A percentile compares a stretch with the other conserved stretches of the same genome.
phyloP scores from a whole-genome alignment of 208 protist genomes.

The Trypanosoma platydactyli region DNA sequence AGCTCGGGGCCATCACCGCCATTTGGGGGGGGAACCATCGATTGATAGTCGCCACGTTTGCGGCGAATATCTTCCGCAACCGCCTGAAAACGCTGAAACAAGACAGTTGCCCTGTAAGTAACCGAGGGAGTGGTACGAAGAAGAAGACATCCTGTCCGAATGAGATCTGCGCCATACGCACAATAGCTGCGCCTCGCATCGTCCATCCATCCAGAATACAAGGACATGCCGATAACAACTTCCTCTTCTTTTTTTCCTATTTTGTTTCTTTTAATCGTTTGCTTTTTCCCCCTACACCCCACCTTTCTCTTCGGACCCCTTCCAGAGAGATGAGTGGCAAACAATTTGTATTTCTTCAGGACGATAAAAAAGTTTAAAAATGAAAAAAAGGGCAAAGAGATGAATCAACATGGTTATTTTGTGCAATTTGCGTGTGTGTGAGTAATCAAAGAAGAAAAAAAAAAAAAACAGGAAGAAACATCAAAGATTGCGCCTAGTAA shows the following conservation, averaged over 20 bases:
- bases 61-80: slow-evolving; percentile 22
- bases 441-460: too few species aligned
- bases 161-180: slow-evolving; percentile 78
- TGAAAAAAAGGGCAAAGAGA: background rate
- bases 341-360: background rate
- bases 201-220: slow-evolving; percentile 11
- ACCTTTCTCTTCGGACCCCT: background rate
- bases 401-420: too few species aligned
- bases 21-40: background rate
- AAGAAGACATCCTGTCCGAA: slow-evolving; percentile 64
- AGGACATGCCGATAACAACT: slow-evolving; percentile 8
- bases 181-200: slow-evolving; percentile 42
- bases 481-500: too few species aligned
- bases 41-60: slow-evolving; percentile 26
- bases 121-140: slow-evolving; percentile 63
- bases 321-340: too few species aligned
- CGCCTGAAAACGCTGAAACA: slow-evolving; percentile 79
- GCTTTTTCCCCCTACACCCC: background rate
- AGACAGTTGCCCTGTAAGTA: slow-evolving; percentile 64
- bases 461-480: too few species aligned
- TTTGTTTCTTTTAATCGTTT: too few species aligned
- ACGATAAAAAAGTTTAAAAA: background rate
- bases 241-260: background rate
- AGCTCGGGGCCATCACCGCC: background rate
- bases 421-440: too few species aligned